These are phyloP conservation scores for Chytriomyces hyalinus DNA, from an alignment of 192 early-diverging fungal genomes.

Conservation along the genomic window DNA sequence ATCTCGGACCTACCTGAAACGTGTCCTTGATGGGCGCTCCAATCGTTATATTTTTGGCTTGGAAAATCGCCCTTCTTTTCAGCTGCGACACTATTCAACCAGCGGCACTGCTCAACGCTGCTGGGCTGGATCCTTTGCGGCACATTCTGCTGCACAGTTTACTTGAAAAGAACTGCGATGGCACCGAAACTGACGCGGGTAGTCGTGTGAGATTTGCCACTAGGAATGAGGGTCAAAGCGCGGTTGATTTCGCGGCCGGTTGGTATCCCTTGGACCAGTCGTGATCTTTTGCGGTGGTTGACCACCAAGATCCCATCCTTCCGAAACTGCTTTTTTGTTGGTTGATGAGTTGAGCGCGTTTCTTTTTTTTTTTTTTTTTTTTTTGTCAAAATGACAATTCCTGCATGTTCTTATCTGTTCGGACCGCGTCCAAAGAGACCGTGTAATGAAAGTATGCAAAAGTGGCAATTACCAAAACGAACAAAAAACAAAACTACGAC, in stretches of 20 bases:
- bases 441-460: neutral
- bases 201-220: neutral
- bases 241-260: neutral
- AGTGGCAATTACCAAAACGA: neutral
- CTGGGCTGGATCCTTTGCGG: neutral
- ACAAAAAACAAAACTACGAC: no score
- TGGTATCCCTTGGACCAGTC: constrained; percentile 23
- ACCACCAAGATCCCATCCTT: constrained; percentile 8
- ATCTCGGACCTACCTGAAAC: constrained; percentile 11
- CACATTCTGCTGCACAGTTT: neutral
- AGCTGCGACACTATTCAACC: neutral
- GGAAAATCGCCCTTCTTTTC: constrained; percentile 6
- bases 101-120: neutral
- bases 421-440: neutral
- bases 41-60: constrained; percentile 14
- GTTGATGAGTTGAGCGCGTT: neutral
- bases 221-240: neutral
- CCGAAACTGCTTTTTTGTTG: neutral
- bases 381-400: neutral
- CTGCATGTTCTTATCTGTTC: neutral
- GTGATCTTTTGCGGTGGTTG: constrained; percentile 2
- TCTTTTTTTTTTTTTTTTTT: neutral
- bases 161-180: neutral
- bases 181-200: neutral
- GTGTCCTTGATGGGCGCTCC: constrained; percentile 17